phyloP scores from a whole-genome alignment of 352 stramenopile species.

The Globisporangium okanoganense region DNA sequence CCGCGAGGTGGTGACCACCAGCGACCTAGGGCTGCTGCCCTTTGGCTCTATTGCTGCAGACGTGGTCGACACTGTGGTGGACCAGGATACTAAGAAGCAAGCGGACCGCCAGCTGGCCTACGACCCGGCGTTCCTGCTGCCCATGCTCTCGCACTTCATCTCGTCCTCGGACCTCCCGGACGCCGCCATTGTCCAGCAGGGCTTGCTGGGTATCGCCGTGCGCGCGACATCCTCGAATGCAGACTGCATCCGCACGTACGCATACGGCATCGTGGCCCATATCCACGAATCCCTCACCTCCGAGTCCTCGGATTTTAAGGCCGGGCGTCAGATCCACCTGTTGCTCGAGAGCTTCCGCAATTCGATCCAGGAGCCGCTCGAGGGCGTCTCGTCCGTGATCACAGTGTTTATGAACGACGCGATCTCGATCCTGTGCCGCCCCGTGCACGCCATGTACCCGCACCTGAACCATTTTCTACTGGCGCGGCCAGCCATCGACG shows the following conservation, averaged over 20 bases:
- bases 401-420: conserved; percentile 83
- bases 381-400: conserved; percentile 65
- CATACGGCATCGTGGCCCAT: conserved; percentile 72
- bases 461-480: conserved; percentile 85
- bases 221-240: conserved; percentile 66
- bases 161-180: conserved; percentile 63
- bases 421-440: conserved; percentile 60
- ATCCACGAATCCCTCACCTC: conserved; percentile 67
- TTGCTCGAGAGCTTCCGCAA: conserved; percentile 78
- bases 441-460: conserved; percentile 68
- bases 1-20: conserved; percentile 26
- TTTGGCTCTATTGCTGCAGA: conserved; percentile 1
- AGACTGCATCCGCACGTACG: conserved; percentile 51
- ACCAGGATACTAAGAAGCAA: background rate
- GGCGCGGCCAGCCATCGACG: conserved; percentile 68
- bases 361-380: conserved; percentile 43
- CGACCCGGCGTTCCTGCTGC: conserved; percentile 72
- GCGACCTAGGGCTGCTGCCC: conserved; percentile 27
- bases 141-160: conserved; percentile 77
- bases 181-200: conserved; percentile 57
- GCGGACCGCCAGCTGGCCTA: conserved; percentile 28
- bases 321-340: conserved; percentile 71
- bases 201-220: conserved; percentile 62
- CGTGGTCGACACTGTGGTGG: background rate
- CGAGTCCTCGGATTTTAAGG: conserved; percentile 62